Conservation (phyloP, 257 asterid species). For the Solanum pinnatisectum region DNA sequence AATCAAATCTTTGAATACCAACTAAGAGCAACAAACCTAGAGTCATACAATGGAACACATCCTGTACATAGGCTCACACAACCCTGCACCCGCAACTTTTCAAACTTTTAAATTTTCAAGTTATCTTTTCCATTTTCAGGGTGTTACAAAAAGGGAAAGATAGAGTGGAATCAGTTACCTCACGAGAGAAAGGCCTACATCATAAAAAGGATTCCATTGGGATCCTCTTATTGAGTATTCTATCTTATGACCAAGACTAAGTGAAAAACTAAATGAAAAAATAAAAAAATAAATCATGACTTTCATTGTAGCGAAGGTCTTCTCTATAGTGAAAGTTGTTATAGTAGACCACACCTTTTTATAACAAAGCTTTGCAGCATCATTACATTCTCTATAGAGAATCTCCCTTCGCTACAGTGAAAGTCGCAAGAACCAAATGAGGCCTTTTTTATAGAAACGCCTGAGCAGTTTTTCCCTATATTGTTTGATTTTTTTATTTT, state of each 20-base stretch:
- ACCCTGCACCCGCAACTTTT: background rate
- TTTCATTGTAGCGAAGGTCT: background rate
- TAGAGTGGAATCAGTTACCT: background rate
- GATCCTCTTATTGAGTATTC: too few species aligned
- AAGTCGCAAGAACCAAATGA: too few species aligned
- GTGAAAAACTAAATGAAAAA: too few species aligned
- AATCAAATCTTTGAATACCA: background rate
- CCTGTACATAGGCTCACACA: background rate
- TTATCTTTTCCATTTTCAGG: background rate
- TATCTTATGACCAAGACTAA: background rate
- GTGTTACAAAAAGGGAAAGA: background rate
- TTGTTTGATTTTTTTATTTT: too few species aligned
- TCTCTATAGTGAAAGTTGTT: too few species aligned
- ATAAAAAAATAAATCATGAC: background rate
- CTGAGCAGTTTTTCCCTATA: too few species aligned
- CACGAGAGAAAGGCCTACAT: background rate
- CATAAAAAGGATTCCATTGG: background rate
- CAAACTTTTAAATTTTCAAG: too few species aligned
- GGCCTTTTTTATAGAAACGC: too few species aligned
- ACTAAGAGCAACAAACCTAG: background rate
- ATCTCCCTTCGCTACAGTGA: too few species aligned
- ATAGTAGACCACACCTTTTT: background rate
- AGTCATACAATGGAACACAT: background rate
- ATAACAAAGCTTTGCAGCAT: background rate
- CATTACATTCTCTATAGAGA: too few species aligned